Percentiles rank a stretch among this genome's conserved stretches.
phyloP scores from a whole-genome alignment of 2,329 filamentous ascomycete species.

The Diplodia sapinea region DNA sequence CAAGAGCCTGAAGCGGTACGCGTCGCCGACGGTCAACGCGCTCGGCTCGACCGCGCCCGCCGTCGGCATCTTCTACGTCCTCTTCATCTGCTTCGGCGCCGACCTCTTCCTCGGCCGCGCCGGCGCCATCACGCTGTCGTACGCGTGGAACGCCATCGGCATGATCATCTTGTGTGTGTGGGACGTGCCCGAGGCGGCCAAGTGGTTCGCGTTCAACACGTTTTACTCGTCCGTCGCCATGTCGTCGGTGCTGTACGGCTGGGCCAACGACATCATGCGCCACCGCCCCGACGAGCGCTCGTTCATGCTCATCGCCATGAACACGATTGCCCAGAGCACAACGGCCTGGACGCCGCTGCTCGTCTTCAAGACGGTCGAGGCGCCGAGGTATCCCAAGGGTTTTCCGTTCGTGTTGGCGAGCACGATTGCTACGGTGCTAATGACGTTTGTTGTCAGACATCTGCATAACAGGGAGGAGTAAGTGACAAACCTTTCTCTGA shows the following conservation, averaged over 20 bases:
- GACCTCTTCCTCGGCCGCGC: constrained; percentile 60
- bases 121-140: constrained; percentile 61
- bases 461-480: constrained; percentile 34
- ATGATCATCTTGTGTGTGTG: constrained; percentile 62
- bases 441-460: constrained; percentile 31
- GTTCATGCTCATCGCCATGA: constrained; percentile 59
- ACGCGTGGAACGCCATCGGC: constrained; percentile 59
- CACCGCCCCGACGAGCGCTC: constrained; percentile 56
- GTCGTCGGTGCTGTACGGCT: constrained; percentile 62
- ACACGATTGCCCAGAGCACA: constrained; percentile 60
- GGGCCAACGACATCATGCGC: constrained; percentile 60
- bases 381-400: constrained; percentile 51
- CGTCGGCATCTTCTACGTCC: constrained; percentile 62
- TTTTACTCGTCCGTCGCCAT: constrained; percentile 59
- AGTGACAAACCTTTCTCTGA: neutral
- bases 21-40: constrained; percentile 56
- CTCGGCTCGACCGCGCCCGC: constrained; percentile 60
- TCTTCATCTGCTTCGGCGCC: constrained; percentile 61
- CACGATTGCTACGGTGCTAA: constrained; percentile 46
- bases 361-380: constrained; percentile 56
- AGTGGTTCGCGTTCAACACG: constrained; percentile 61
- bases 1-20: constrained; percentile 60
- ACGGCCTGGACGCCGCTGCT: constrained; percentile 63
- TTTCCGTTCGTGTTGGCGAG: constrained; percentile 51
- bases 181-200: constrained; percentile 61